Conservation (phyloP, 768 basidiomycete species). For the Suillus lakei region DNA sequence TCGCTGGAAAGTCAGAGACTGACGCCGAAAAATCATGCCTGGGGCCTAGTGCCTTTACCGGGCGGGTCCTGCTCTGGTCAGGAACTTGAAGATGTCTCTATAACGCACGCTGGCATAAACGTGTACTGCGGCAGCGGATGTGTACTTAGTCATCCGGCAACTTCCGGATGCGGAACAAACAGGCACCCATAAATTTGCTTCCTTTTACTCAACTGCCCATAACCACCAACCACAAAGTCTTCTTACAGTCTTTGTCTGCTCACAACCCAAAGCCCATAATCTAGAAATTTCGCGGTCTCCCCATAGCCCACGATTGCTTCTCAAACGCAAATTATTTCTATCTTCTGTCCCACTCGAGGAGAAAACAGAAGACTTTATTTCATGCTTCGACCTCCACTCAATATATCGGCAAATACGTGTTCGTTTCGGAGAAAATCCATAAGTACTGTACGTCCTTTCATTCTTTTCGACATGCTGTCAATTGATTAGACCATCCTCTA, state of each 20-base stretch:
- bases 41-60: too few species aligned
- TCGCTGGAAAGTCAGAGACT: background rate
- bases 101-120: too few species aligned
- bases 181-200: conserved; percentile 33
- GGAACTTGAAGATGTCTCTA: too few species aligned
- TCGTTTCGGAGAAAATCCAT: conserved; percentile 52
- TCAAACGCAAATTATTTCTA: conserved; percentile 20
- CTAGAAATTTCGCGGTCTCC: conserved; percentile 7
- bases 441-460: conserved; percentile 50
- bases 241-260: background rate
- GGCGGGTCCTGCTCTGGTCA: too few species aligned
- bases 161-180: conserved; percentile 29
- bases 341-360: conserved; percentile 38
- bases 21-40: background rate
- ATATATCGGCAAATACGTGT: conserved; percentile 67
- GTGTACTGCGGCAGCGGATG: background rate
- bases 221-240: conserved; percentile 7
- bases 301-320: conserved; percentile 32
- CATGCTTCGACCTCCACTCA: conserved; percentile 92
- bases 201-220: conserved; percentile 3
- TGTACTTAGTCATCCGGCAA: conserved; percentile 12
- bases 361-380: conserved; percentile 49
- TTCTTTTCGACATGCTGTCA: background rate
- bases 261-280: conserved; percentile 8
- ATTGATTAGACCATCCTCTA: conserved; percentile 28